These are phyloP conservation scores for Tolypocladium pustulatum DNA, from an alignment of 2,329 filamentous ascomycete genomes.

Conservation along the genomic window DNA sequence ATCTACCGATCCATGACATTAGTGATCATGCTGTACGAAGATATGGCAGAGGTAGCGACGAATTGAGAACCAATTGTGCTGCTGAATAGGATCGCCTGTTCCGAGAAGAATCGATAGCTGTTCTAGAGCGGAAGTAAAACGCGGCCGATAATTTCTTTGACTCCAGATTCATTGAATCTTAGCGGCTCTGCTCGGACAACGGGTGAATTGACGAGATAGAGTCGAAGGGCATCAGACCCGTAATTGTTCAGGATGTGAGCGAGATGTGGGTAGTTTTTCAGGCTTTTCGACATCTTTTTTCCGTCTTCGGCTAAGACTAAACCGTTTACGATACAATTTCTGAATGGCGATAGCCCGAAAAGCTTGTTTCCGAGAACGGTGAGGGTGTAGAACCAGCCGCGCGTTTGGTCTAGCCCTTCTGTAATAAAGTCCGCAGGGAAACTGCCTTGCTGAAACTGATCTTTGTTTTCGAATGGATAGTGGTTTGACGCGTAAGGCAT, in stretches of 20 bases:
- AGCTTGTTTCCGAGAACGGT: constrained; percentile 81
- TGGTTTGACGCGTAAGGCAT: constrained; percentile 91
- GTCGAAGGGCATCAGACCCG: constrained; percentile 80
- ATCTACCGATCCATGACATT: constrained; percentile 98
- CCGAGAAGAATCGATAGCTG: constrained; percentile 92
- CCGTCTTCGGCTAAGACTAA: constrained; percentile 90
- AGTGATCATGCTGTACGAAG: constrained; percentile 49
- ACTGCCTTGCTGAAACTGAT: constrained; percentile 58
- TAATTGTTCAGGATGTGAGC: constrained; percentile 73
- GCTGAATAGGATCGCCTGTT: constrained; percentile 69
- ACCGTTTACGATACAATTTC: constrained; percentile 93
- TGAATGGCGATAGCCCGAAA: constrained; percentile 76
- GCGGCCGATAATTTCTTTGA: constrained; percentile 79
- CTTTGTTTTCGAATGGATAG: constrained; percentile 84
- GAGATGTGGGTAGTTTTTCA: constrained; percentile 94
- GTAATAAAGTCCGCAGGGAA: constrained; percentile 94
- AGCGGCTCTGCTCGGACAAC: constrained; percentile 87
- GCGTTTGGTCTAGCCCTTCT: constrained; percentile 84
- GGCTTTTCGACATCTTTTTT: constrained; percentile 96
- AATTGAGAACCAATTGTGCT: constrained; percentile 49
- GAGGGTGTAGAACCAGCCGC: constrained; percentile 95
- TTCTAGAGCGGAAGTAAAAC: constrained; percentile 89
- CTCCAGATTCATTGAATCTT: constrained; percentile 81
- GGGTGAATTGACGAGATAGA: constrained; percentile 96
- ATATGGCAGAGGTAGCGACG: constrained; percentile 34